A percentile compares a stretch with the other conserved stretches of the same genome.
These are phyloP conservation scores for Spatholobus suberectus DNA, from an alignment of 306 rosid genomes.

Conservation along the genomic window DNA sequence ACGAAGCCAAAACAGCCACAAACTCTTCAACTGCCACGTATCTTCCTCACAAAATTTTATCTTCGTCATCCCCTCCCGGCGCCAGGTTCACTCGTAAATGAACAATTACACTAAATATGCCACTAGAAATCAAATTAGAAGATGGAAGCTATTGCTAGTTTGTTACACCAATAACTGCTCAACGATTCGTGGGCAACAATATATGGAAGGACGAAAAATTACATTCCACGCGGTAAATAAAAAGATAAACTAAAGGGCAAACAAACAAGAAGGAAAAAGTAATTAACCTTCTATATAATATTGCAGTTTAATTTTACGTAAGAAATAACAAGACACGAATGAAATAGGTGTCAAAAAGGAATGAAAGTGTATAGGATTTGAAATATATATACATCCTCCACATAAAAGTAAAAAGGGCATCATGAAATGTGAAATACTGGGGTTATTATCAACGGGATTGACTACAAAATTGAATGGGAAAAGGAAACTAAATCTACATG, in stretches of 20 bases:
- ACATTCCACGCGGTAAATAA: background rate
- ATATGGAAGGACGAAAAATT: background rate
- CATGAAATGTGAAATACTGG: background rate
- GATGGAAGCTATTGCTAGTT: too few relatives aligned
- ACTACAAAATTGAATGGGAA: constrained; percentile 16
- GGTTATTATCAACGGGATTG: background rate
- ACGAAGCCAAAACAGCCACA: too few relatives aligned
- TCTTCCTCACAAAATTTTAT: too few relatives aligned
- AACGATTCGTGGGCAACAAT: too few relatives aligned
- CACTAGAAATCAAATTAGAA: too few relatives aligned
- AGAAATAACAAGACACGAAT: too few relatives aligned
- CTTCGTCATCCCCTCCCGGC: too few relatives aligned
- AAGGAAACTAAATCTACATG: background rate
- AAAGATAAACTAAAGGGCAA: background rate
- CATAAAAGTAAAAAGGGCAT: too few relatives aligned
- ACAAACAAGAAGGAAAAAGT: background rate
- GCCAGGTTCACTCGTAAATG: too few relatives aligned
- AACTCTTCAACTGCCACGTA: too few relatives aligned
- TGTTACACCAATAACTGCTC: background rate
- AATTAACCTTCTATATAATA: background rate
- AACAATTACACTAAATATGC: too few relatives aligned
- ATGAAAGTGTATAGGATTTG: too few relatives aligned
- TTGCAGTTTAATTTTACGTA: background rate
- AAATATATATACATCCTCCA: background rate
- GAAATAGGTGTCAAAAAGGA: background rate